Evolutionary conservation across 176 grass and related monocot genomes (phyloP).

Genomic region (Oryza nivara): DNA sequence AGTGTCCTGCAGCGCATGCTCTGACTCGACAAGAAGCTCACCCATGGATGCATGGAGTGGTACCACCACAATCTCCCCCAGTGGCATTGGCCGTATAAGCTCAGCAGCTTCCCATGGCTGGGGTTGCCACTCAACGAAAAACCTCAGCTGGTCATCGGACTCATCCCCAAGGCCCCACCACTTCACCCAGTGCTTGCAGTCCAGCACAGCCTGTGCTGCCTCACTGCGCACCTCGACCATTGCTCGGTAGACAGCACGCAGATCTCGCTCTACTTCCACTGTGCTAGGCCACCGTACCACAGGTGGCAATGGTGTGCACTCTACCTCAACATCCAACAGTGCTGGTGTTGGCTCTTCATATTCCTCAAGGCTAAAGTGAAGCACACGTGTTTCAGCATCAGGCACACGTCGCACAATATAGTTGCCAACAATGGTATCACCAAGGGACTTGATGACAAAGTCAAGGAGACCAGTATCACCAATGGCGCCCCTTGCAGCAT

Average conservation of each 20-base stretch:
- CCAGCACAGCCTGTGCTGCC: constrained; percentile 59
- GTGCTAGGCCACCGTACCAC: constrained; percentile 43
- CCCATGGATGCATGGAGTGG: constrained; percentile 79
- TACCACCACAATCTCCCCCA: constrained; percentile 80
- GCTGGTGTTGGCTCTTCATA: constrained; percentile 28
- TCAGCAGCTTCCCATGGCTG: constrained; percentile 57
- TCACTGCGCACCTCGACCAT: constrained; percentile 48
- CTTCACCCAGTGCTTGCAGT: constrained; percentile 93
- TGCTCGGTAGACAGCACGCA: constrained; percentile 63
- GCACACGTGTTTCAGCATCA: constrained; percentile 63
- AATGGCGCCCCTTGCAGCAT: constrained; percentile 76
- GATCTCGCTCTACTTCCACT: constrained; percentile 58
- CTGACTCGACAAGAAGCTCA: constrained; percentile 66
- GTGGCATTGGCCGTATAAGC: constrained; percentile 56
- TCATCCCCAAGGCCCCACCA: constrained; percentile 84
- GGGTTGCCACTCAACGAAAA: constrained; percentile 73
- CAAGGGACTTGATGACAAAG: constrained; percentile 90
- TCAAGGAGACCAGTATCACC: constrained; percentile 94
- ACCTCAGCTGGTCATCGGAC: constrained; percentile 80
- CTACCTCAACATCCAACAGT: constrained; percentile 35
- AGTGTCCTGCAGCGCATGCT: constrained; percentile 70
- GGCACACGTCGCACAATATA: constrained; percentile 68
- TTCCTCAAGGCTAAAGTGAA: constrained; percentile 85
- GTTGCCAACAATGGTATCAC: constrained; percentile 63
- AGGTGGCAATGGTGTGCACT: constrained; percentile 18